Base-by-base conservation (phyloP, 108 stramenopile genomes). In the Ochromonas danica region DNA sequence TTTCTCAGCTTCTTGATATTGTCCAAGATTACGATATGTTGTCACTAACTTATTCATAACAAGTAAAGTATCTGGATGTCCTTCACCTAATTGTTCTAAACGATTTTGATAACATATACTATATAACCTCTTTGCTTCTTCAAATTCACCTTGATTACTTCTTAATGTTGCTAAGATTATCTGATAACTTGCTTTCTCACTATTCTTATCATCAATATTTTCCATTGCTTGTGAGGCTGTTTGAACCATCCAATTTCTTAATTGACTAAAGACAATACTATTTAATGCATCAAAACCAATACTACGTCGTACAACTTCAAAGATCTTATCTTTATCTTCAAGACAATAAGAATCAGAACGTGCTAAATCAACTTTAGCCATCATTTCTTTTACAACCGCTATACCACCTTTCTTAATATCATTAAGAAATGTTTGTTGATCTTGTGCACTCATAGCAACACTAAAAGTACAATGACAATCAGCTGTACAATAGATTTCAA, bases 401-500 rank as follows among this genome's bases (percentile, higher is more conserved):
- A n/a, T n/a, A n/a, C n/a, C n/a, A n/a, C n/a, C n/a, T n/a, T n/a
- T n/a, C n/a, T n/a, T n/a, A n/a, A n/a, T n/a, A n/a, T n/a, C n/a
- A n/a, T n/a, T n/a, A n/a, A n/a, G n/a, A n/a, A n/a, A n/a, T n/a
- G n/a, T n/a, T n/a, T n/a, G n/a, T n/a, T n/a, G n/a, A n/a, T n/a
- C n/a, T n/a, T n/a, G n/a, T n/a, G n/a, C n/a, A n/a, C n/a, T n/a
- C n/a, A 75, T 75, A 25, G 72, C 72, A 75, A 75, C 41, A 3
- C 38, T 33, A 75, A 75, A 75, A 3, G 3, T 45, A 36, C 72
- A 30, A 3, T 36, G 3, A 27, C 14, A 35, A 14, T 17, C 40
- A 33, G 40, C 43, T 3, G 72, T 41, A 25, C 72, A 75, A 75
- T 75, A 75, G 6, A 60, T 27, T 60, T 75, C 72, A 41, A 75